Evolutionary conservation across 169 alveolate genomes (phyloP).

Genomic region (Amoebophrya sp.): DNA sequence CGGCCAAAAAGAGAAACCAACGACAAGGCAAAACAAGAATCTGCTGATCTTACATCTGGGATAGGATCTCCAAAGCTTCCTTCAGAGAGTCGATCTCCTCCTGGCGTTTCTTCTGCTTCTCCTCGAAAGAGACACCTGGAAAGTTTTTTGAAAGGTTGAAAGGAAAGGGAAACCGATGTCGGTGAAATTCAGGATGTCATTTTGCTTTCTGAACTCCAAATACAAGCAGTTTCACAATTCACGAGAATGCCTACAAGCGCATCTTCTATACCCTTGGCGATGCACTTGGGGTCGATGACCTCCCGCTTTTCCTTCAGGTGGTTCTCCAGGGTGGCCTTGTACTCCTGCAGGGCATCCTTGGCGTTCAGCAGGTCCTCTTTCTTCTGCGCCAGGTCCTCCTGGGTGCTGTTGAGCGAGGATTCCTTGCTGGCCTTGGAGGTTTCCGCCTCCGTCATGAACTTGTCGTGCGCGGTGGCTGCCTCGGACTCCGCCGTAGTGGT

Average conservation of each 20-base stretch:
- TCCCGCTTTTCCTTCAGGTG: slow-evolving; percentile 13
- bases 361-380: not conserved
- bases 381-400: slow-evolving; percentile 18
- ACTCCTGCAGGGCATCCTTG: not conserved
- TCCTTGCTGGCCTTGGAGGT: not conserved
- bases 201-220: too few species aligned
- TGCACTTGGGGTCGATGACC: slow-evolving; percentile 21
- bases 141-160: too few species aligned
- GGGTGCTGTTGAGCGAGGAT: not conserved
- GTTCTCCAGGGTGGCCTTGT: not conserved
- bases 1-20: too few species aligned
- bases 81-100: not conserved
- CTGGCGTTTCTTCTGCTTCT: slow-evolving; percentile 26
- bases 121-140: not conserved
- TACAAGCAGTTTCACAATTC: too few species aligned
- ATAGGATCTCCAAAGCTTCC: not conserved
- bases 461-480: not conserved
- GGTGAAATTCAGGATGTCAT: too few species aligned
- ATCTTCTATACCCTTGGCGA: slow-evolving; percentile 9
- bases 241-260: too few species aligned
- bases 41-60: not conserved
- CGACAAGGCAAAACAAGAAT: not conserved
- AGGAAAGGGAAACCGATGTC: too few species aligned
- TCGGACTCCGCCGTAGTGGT: slow-evolving; percentile 10
- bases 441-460: slow-evolving; percentile 14